Base-by-base conservation (phyloP, 2,329 filamentous ascomycete species). In the Pyrenochaeta sp. region DNA sequence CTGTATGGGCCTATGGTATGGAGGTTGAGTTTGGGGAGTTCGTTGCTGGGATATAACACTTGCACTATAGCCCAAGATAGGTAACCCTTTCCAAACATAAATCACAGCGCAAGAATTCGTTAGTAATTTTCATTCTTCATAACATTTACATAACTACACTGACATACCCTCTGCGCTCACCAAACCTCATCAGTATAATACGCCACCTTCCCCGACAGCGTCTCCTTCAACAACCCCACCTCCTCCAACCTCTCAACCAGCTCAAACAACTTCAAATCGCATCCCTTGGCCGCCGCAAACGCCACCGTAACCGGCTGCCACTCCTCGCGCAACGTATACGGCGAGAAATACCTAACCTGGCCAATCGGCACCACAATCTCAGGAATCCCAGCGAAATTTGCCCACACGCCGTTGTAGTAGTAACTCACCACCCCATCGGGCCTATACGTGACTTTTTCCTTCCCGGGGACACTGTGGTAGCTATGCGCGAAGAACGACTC, bases 231-330 rank as follows among this genome's bases (percentile, higher is more conserved):
- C 28, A 30, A 30, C n/a, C 28, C n/a, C n/a, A 17, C n/a, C 28
- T 30, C 28, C 10, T 14, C 37, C 26, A 40, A 28, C 26, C 9
- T 23, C 26, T 30, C 37, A 15, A 31, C 18, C 27, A 48, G 23
- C 35, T 48, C 28, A 24, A 48, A 48, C 26, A 39, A 23, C 34
- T 35, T 22, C 28, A 38, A 29, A 35, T 48, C 44, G 21, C 39
- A 48, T 4, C 44, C 44, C 18, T 38, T 42, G 3, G 44, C 44
- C 17, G 39, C 40, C 23, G 28, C 45, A 34, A 48, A 48, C 7
- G 34, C 44, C 10, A 48, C 44, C n/a, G 39, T 48, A 9, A 48
- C 34, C 9, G 39, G 44, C 11, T 48, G 39, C 44, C 44, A 47
- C 26, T 47, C 44, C 8, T 37, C 3, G 10, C 39, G 17, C 19